These are phyloP conservation scores for Ascochyta koolunga DNA, from an alignment of 2,329 filamentous ascomycete genomes.

Conservation along the genomic window DNA sequence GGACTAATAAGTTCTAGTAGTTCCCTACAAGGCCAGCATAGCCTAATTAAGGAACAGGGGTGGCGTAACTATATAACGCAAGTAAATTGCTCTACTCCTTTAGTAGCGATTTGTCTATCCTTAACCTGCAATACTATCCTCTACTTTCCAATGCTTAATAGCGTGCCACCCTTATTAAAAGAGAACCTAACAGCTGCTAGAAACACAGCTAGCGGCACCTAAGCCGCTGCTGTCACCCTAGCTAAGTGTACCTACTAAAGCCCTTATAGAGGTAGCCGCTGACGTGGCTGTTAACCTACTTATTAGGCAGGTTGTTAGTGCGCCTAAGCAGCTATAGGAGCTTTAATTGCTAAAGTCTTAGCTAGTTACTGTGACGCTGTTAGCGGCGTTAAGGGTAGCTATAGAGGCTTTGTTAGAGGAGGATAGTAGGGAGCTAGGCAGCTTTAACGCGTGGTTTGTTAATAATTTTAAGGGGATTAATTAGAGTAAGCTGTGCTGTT, in stretches of 20 bases:
- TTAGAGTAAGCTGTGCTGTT: neutral
- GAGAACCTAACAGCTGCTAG: neutral
- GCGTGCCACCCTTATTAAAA: too few relatives aligned
- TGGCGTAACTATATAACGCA: too few relatives aligned
- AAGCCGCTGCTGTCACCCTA: neutral
- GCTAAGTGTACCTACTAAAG: too few relatives aligned
- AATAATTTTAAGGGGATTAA: neutral
- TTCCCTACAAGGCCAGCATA: too few relatives aligned
- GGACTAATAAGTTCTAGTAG: too few relatives aligned
- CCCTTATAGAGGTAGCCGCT: too few relatives aligned
- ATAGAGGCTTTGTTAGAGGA: neutral
- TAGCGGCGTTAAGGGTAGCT: neutral
- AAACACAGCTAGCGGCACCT: neutral
- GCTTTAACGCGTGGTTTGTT: neutral
- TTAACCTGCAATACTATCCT: too few relatives aligned
- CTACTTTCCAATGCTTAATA: too few relatives aligned
- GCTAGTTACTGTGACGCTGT: neutral
- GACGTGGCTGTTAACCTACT: too few relatives aligned
- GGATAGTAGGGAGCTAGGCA: neutral
- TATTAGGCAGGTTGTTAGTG: neutral
- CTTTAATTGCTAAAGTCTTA: neutral
- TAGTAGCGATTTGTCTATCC: too few relatives aligned
- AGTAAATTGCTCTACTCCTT: too few relatives aligned
- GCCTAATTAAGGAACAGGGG: too few relatives aligned
- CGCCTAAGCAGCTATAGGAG: neutral